Percentiles rank a stretch among this genome's conserved stretches.
Conservation (phyloP, 345 rosid genomes). For the Dipteronia sinensis region DNA sequence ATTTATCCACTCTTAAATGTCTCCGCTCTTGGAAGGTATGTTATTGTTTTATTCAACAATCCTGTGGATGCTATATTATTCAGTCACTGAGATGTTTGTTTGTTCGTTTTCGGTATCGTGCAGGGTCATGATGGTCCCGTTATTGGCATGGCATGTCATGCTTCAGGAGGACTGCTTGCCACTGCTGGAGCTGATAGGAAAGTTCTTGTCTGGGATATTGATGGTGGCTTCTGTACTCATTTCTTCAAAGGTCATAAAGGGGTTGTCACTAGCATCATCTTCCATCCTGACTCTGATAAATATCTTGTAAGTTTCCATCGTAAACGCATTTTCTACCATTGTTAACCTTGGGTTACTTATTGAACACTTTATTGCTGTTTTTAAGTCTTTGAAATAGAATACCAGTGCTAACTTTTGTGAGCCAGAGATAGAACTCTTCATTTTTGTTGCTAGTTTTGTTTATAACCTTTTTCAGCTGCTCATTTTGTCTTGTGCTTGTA, state of each 20-base stretch:
- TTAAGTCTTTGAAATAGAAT: too few species aligned
- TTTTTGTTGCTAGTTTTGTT: not conserved
- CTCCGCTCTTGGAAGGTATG: conserved; percentile 91
- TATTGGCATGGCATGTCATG: conserved; percentile 91
- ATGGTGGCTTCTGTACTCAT: conserved; percentile 97
- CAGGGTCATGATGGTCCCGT: conserved; percentile 97
- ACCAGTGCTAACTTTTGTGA: too few species aligned
- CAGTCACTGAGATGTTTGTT: not conserved
- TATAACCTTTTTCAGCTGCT: not conserved
- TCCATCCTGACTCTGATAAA: conserved; percentile 72
- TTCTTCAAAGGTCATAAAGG: conserved; percentile 92
- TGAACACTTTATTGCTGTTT: too few species aligned
- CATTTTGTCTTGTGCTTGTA: conserved; percentile 27
- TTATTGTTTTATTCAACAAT: not conserved
- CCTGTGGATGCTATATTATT: too few species aligned
- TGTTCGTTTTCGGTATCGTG: conserved; percentile 20
- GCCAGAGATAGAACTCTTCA: too few species aligned
- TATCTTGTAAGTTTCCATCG: conserved; percentile 53
- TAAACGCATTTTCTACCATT: too few species aligned
- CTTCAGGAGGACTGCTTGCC: conserved; percentile 90
- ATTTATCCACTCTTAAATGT: conserved; percentile 69
- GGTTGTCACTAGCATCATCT: conserved; percentile 70
- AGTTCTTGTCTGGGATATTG: conserved; percentile 97
- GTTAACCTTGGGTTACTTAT: too few species aligned
- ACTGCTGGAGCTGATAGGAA: conserved; percentile 98